Percentiles rank a stretch among this genome's conserved stretches.
These are phyloP conservation scores for Pythium monospermum DNA, from an alignment of 352 stramenopile genomes.

Conservation along the genomic window DNA sequence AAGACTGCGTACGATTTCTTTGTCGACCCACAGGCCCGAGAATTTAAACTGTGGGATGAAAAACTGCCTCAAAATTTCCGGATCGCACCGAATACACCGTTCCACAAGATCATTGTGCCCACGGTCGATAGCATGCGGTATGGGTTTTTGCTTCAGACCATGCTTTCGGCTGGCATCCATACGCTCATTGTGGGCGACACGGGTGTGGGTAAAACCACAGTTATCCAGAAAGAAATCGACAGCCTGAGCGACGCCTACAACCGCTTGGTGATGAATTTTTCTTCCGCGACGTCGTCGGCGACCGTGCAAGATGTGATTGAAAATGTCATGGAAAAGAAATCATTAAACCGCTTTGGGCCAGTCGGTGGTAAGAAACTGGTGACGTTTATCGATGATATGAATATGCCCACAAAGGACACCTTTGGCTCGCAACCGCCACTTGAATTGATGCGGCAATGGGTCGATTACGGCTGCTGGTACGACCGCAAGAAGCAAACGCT, in stretches of 20 bases:
- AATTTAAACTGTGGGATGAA: constrained; percentile 86
- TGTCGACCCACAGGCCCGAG: constrained; percentile 68
- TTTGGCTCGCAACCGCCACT: constrained; percentile 91
- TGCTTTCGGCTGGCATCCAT: constrained; percentile 69
- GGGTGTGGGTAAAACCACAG: constrained; percentile 86
- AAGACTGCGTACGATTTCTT: constrained; percentile 94
- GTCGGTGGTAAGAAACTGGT: constrained; percentile 85
- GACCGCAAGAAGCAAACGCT: constrained; percentile 88
- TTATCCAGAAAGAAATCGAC: constrained; percentile 81
- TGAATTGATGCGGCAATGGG: constrained; percentile 88
- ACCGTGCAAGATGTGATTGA: constrained; percentile 90
- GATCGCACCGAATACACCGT: constrained; percentile 62
- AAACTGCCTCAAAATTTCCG: constrained; percentile 73
- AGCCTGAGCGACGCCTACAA: constrained; percentile 74
- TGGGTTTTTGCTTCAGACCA: constrained; percentile 73
- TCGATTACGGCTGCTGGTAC: constrained; percentile 92
- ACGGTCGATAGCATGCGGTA: constrained; percentile 84
- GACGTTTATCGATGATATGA: constrained; percentile 92
- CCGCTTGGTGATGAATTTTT: constrained; percentile 86
- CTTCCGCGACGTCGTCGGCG: constrained; percentile 80
- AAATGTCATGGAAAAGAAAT: constrained; percentile 88
- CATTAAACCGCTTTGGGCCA: constrained; percentile 85
- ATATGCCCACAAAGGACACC: constrained; percentile 89
- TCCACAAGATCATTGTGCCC: constrained; percentile 86
- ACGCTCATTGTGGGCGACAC: constrained; percentile 87